A percentile compares a stretch with the other conserved stretches of the same genome.
Evolutionary conservation across 1,139 yeast genomes (phyloP).

Genomic region (Hansenula sp.): DNA sequence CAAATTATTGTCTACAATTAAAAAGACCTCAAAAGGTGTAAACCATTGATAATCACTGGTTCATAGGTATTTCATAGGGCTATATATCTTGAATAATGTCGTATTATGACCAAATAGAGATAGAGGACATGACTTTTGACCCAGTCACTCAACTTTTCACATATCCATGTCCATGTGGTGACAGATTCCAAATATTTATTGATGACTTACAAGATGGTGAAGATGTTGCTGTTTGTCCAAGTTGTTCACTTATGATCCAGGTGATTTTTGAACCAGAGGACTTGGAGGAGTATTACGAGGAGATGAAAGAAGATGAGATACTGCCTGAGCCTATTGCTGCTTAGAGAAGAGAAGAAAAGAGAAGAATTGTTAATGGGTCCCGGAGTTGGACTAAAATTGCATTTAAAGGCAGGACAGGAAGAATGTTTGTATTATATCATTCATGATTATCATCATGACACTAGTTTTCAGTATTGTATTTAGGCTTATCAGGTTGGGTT

Average conservation of each 20-base stretch:
- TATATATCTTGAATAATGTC: slow-evolving; percentile 27
- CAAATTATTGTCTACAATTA: neutral
- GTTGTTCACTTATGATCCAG: slow-evolving; percentile 89
- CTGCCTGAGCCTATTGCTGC: slow-evolving; percentile 17
- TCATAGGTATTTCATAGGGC: too few relatives aligned
- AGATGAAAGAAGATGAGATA: slow-evolving; percentile 18
- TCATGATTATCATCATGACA: too few relatives aligned
- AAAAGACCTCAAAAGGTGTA: neutral
- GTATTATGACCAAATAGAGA: slow-evolving; percentile 90
- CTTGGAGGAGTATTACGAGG: slow-evolving; percentile 37
- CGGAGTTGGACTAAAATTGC: neutral
- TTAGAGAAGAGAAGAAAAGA: slow-evolving; percentile 1
- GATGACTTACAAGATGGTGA: slow-evolving; percentile 90
- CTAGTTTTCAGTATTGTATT: too few relatives aligned
- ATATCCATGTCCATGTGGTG: slow-evolving; percentile 99
- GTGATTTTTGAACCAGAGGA: slow-evolving; percentile 76
- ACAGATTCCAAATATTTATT: slow-evolving; percentile 78
- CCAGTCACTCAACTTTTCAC: slow-evolving; percentile 74
- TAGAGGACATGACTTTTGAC: slow-evolving; percentile 93
- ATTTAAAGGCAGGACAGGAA: neutral
- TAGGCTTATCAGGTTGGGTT: neutral
- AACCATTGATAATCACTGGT: too few relatives aligned
- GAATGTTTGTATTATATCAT: too few relatives aligned
- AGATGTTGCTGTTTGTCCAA: slow-evolving; percentile 93
- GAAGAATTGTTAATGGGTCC: neutral